Evolutionary conservation across 1,139 yeast genomes (phyloP), one percentile per base, ranked within the genome.

Genomic region (Suhomyces bokatorum): DNA sequence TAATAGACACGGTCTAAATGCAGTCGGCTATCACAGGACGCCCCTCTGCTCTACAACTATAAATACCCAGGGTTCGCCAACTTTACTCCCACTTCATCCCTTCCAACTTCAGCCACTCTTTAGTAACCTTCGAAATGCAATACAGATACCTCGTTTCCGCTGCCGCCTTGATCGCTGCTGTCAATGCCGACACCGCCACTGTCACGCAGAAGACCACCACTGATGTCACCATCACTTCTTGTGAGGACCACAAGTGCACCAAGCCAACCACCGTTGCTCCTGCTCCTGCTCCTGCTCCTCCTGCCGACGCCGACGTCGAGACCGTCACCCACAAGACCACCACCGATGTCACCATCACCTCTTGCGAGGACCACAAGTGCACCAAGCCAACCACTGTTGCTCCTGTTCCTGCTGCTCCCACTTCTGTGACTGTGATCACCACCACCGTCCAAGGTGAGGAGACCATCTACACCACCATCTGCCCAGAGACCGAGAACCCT

Each of bases 391-490:
- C 51, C 22, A 58, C 63, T 20, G 32, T 47, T 6, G 46, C 55
- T 10, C 50, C 60, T 38, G 50, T 5, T 17, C 17, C 17, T 17
- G 17, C 17, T 17, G 17, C 17, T 17, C 17, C 17, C 5, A 17
- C 17, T 17, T 17, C 54, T 28, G 49, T 45, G 48, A 57, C 72
- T 30, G 59, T 67, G 35, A 70, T 73, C 44, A 71, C 78, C 46
- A 70, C 78, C 45, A 74, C 80, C 36, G 65, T 66, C 33, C 56
- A 66, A 40, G 80, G 77, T 44, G 66, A 65, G 35, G 64, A 59
- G 44, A 77, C 81, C 37, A 59, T 60, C 35, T 75, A 71, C 69
- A 74, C 81, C 52, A 77, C 83, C 43, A 63, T 70, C 62, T 77
- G 81, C 50, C 80, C 79, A 48, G 59, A 62, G 44, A 57, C 66